Evolutionary conservation across 2,329 filamentous ascomycete species (phyloP), one percentile per base, ranked within the genome.

Genomic region (Monilinia fructicola): DNA sequence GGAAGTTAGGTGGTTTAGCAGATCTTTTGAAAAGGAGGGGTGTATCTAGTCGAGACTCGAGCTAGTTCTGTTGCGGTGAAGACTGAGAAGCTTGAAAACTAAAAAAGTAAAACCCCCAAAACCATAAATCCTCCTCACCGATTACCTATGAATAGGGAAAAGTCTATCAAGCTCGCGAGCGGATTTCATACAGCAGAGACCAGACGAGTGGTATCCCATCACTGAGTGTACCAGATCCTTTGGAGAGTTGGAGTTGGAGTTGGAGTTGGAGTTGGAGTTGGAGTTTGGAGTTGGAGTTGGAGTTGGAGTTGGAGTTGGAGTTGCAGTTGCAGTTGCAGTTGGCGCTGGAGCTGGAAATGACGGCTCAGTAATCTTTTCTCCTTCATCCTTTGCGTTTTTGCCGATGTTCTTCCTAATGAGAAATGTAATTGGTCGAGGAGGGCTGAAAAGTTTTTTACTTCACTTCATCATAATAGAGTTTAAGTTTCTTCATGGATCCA

Each of bases 21-120:
- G 55, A 59, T 59, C 55, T 35, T 59, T 18, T n/a, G 40, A 59
- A 35, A 40, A 28, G 23, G 55, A 18, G 40, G 42, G 40, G 12
- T 31, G 55, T 28, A 42, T 42, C 40, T 42, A 42, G 40, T 42
- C 40, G 40, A 42, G 40, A 42, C 40, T 42, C 12, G 12, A 42
- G 40, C 40, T 42, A 59, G 55, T 31, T 46, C 40, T 59, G 40
- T 46, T 59, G 55, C 55, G 55, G 55, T 59, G 55, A 59, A 59
- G 16, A 59, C 40, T 46, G 4, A 18, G 44, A 46, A 46, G 44
- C 44, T 46, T n/a, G 44, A 46, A 46, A 46, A n/a, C 7, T 11
- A n/a, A 59, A 59, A n/a, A 55, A 40, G 38, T 38, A 31, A 28
- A n/a, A 44, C 40, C 40, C 3, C 6, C 6, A 42, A 42, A 42